phyloP scores from a whole-genome alignment of 2,329 filamentous ascomycete genomes.

The Xylariaceae sp. region DNA sequence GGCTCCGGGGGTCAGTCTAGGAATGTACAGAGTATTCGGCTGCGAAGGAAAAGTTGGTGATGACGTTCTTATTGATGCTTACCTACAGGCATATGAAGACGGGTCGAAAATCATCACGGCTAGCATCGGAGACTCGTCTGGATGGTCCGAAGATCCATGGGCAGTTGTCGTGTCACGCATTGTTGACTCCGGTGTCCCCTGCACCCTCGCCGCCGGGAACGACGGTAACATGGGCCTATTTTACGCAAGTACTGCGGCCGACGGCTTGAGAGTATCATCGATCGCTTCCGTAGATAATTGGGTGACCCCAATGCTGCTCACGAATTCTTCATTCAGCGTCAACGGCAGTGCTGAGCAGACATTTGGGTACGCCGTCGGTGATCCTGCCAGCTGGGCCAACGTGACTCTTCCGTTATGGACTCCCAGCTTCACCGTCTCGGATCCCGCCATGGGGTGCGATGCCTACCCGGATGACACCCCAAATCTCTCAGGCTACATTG shows the following conservation, averaged over 20 bases:
- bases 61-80: conserved; percentile 52
- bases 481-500: conserved; percentile 54
- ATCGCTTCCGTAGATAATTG: conserved; percentile 50
- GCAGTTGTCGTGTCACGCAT: conserved; percentile 49
- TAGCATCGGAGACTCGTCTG: conserved; percentile 48
- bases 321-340: conserved; percentile 39
- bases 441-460: conserved; percentile 48
- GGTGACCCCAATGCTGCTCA: conserved; percentile 40
- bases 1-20: conserved; percentile 52
- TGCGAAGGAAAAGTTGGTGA: conserved; percentile 48
- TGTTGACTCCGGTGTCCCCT: conserved; percentile 50
- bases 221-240: conserved; percentile 44
- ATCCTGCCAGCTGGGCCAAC: conserved; percentile 40
- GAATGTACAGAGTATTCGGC: conserved; percentile 55
- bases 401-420: conserved; percentile 48
- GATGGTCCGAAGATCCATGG: conserved; percentile 51
- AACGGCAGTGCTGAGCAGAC: conserved; percentile 29
- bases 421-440: conserved; percentile 45
- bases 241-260: conserved; percentile 45
- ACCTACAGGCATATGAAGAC: conserved; percentile 57
- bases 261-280: conserved; percentile 44
- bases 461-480: conserved; percentile 50
- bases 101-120: conserved; percentile 55
- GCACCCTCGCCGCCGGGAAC: conserved; percentile 52
- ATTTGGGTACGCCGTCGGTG: conserved; percentile 43